A percentile compares a stretch with the other conserved stretches of the same genome.
Conservation (phyloP, 1,284 basidiomycete species). For the Irpex sp. region DNA sequence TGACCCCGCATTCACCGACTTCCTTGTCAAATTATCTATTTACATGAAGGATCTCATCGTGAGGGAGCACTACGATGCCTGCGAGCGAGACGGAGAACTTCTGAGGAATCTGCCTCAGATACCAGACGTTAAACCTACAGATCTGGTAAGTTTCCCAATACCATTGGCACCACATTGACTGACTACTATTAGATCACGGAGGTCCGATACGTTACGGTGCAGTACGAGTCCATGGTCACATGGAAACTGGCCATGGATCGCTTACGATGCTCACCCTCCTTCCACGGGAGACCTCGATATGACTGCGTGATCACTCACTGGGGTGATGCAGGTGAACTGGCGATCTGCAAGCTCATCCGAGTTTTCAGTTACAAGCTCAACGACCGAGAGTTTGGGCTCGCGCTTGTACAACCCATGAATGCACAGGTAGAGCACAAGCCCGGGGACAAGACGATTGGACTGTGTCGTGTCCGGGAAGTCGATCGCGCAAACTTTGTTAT, state of each 20-base stretch:
- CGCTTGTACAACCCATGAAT: neutral
- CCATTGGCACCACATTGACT: neutral
- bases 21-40: slow-evolving; percentile 6
- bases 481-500: neutral
- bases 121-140: neutral
- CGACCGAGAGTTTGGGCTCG: neutral
- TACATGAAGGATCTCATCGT: slow-evolving; percentile 7
- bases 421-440: neutral
- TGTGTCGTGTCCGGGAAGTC: neutral
- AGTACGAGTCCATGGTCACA: slow-evolving; percentile 35
- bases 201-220: slow-evolving; percentile 27
- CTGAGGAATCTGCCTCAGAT: neutral
- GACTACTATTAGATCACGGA: slow-evolving; percentile 13
- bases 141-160: neutral
- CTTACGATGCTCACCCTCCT: slow-evolving; percentile 31
- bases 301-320: slow-evolving; percentile 32
- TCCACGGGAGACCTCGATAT: slow-evolving; percentile 29
- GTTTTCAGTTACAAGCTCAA: neutral
- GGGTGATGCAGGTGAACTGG: neutral
- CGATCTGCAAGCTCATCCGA: neutral
- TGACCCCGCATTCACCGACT: slow-evolving; percentile 14
- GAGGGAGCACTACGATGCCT: neutral
- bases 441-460: neutral
- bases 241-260: slow-evolving; percentile 30
- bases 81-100: neutral